phyloP scores from a whole-genome alignment of 2,329 filamentous ascomycete genomes.

The Raffaelea deltoideospora region DNA sequence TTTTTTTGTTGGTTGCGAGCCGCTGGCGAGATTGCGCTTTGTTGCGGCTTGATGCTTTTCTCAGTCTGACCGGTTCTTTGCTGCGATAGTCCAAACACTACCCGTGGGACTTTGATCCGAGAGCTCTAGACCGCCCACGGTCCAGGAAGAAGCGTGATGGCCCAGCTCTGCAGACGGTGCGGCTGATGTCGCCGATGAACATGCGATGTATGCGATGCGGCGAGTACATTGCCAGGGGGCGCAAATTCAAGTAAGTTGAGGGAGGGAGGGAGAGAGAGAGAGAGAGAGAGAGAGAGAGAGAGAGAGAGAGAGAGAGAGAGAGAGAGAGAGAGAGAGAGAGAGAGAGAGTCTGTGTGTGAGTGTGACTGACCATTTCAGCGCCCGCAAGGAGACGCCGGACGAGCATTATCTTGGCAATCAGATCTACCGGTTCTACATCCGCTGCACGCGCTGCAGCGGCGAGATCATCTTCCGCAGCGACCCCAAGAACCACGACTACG shows the following conservation, averaged over 20 bases:
- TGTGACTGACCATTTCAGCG: slow-evolving; percentile 16
- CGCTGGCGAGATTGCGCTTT: no score
- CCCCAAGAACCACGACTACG: slow-evolving; percentile 79
- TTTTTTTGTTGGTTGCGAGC: not conserved
- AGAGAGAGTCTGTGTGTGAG: no score
- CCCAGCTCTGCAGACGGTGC: slow-evolving; percentile 71
- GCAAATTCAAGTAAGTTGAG: slow-evolving; percentile 61
- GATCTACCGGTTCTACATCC: slow-evolving; percentile 81
- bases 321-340: no score
- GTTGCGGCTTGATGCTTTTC: not conserved
- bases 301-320: no score
- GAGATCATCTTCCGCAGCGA: slow-evolving; percentile 93
- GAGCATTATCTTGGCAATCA: slow-evolving; percentile 81
- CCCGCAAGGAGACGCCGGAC: slow-evolving; percentile 80
- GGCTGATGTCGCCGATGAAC: slow-evolving; percentile 77
- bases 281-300: no score
- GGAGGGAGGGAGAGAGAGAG: no score
- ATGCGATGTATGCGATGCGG: slow-evolving; percentile 47
- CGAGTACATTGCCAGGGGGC: slow-evolving; percentile 31
- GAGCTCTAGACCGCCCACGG: slow-evolving; percentile 54
- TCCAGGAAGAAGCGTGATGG: slow-evolving; percentile 49
- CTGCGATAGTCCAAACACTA: slow-evolving; percentile 14
- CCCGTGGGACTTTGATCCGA: slow-evolving; percentile 79
- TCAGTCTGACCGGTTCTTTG: not conserved
- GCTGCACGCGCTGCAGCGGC: slow-evolving; percentile 70